Evolutionary conservation across 306 rosid genomes (phyloP).

Genomic region (Cyclanthera cordifolia): DNA sequence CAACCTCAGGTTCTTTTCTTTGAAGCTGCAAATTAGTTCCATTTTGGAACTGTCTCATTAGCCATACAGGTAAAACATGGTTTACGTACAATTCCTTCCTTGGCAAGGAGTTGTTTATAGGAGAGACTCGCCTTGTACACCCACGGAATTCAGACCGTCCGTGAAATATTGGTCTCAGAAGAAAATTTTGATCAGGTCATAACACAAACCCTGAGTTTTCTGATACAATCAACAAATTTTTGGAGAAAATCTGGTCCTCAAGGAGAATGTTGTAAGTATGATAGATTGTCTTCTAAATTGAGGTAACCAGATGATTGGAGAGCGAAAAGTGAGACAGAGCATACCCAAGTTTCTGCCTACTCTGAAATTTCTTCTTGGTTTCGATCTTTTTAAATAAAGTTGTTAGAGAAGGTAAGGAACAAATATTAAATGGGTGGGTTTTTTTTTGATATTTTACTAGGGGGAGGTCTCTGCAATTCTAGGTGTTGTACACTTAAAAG

Average conservation of each 20-base stretch:
- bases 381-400: constrained; percentile 41
- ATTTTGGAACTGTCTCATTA: constrained; percentile 22
- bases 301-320: constrained; percentile 26
- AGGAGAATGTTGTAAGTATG: constrained; percentile 28
- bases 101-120: constrained; percentile 18
- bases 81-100: background rate
- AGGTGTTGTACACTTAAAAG: background rate
- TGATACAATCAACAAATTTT: constrained; percentile 30
- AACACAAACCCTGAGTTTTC: constrained; percentile 26
- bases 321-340: constrained; percentile 14
- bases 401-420: constrained; percentile 19
- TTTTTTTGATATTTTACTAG: background rate
- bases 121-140: constrained; percentile 29
- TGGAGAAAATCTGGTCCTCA: constrained; percentile 26
- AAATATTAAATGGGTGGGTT: constrained; percentile 2
- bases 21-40: constrained; percentile 74
- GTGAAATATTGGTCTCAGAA: constrained; percentile 21
- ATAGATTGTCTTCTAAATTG: constrained; percentile 20
- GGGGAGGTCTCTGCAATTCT: constrained; percentile 11
- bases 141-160: constrained; percentile 21
- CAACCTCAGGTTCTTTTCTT: constrained; percentile 98
- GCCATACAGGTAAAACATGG: background rate
- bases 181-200: constrained; percentile 14
- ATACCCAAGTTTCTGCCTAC: background rate
- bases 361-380: background rate